Evolutionary conservation across 1,284 basidiomycete genomes (phyloP).

Genomic region (Moniliophthora roreri): DNA sequence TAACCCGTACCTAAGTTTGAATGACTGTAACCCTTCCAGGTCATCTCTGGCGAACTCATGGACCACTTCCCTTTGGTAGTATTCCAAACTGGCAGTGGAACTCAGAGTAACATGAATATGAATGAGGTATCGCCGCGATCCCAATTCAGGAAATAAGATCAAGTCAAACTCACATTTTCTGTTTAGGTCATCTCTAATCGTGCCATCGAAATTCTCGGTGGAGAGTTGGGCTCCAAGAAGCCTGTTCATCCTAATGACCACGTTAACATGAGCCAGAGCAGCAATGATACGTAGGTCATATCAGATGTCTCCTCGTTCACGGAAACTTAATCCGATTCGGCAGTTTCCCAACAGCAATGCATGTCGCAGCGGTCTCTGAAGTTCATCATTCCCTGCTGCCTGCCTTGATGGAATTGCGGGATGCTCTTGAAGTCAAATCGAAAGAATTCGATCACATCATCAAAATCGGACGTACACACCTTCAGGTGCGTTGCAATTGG

Average conservation of each 20-base stretch:
- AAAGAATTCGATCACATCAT: slow-evolving; percentile 88
- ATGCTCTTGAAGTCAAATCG: slow-evolving; percentile 83
- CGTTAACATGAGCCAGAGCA: slow-evolving; percentile 99
- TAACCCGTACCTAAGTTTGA: neutral
- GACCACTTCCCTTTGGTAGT: slow-evolving; percentile 99
- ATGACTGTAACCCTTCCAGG: slow-evolving; percentile 44
- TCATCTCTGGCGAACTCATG: slow-evolving; percentile 92
- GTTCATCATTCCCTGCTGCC: slow-evolving; percentile 83
- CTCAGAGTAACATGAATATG: slow-evolving; percentile 99
- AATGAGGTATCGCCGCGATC: slow-evolving; percentile 71
- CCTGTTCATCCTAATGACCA: slow-evolving; percentile 99
- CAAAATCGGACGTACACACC: slow-evolving; percentile 98
- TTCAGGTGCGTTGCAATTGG: slow-evolving; percentile 64
- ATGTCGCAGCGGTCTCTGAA: slow-evolving; percentile 94
- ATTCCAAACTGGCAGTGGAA: slow-evolving; percentile 99
- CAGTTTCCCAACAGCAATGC: slow-evolving; percentile 99
- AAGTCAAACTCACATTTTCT: slow-evolving; percentile 3
- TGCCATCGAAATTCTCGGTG: slow-evolving; percentile 96
- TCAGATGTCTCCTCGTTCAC: slow-evolving; percentile 3
- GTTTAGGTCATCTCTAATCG: slow-evolving; percentile 94
- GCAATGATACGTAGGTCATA: slow-evolving; percentile 87
- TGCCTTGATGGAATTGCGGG: slow-evolving; percentile 80
- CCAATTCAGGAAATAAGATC: neutral
- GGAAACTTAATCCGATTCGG: neutral
- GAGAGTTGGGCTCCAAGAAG: slow-evolving; percentile 93